phyloP scores from a whole-genome alignment of 108 stramenopile genomes.

The Skeletonema marinoi region DNA sequence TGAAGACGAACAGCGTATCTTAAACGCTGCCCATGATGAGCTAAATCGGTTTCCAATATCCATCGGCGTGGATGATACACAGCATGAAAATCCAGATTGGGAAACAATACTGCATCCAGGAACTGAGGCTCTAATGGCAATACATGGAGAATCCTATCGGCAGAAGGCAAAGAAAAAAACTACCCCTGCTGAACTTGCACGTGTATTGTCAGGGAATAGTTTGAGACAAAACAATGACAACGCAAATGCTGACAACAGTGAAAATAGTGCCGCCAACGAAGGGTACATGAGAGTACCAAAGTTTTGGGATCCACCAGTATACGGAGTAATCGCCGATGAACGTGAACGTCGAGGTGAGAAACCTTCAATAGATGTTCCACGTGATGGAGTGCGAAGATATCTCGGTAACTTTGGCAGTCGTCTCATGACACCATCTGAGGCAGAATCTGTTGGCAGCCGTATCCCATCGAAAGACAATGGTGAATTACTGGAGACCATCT shows the following conservation, averaged over 20 bases:
- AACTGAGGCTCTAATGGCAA: slow-evolving; percentile 21
- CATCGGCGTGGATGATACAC: slow-evolving; percentile 15
- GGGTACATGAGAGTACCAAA: slow-evolving; percentile 51
- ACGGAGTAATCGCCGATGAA: slow-evolving; percentile 31
- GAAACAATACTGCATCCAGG: slow-evolving; percentile 46
- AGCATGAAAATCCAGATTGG: slow-evolving; percentile 21
- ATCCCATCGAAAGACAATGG: slow-evolving; percentile 12
- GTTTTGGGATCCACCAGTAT: slow-evolving; percentile 46
- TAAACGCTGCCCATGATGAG: slow-evolving; percentile 8
- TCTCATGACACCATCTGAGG: slow-evolving; percentile 71
- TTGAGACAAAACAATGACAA: neutral
- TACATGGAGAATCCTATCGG: slow-evolving; percentile 17
- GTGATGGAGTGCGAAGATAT: slow-evolving; percentile 58
- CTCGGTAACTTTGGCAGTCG: slow-evolving; percentile 72
- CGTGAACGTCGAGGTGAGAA: slow-evolving; percentile 10
- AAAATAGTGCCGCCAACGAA: neutral
- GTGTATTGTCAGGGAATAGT: slow-evolving; percentile 15
- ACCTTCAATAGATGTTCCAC: neutral
- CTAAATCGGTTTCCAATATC: slow-evolving; percentile 37
- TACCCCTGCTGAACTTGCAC: slow-evolving; percentile 11
- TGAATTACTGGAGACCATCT: slow-evolving; percentile 66
- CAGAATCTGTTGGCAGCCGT: slow-evolving; percentile 62
- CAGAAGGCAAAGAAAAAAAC: neutral
- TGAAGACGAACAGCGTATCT: slow-evolving; percentile 19
- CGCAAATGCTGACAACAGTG: neutral